Evolutionary conservation across 2,329 filamentous ascomycete species (phyloP).

Genomic region (Penicillium sp.): DNA sequence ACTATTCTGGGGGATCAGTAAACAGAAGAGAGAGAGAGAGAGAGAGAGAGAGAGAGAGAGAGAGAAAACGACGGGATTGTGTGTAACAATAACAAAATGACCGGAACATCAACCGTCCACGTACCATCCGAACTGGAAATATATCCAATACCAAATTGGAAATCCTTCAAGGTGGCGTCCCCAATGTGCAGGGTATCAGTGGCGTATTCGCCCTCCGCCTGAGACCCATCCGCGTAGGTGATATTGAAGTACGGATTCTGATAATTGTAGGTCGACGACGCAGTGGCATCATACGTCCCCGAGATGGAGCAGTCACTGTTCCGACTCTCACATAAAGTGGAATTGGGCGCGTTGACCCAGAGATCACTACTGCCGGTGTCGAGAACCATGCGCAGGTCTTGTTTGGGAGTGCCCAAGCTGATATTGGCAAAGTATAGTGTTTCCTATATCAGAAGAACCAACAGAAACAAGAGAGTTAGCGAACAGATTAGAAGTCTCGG

Average conservation of each 20-base stretch:
- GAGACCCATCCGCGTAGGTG: constrained; percentile 75
- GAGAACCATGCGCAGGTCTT: constrained; percentile 51
- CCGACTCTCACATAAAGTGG: constrained; percentile 42
- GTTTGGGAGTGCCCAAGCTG: constrained; percentile 52
- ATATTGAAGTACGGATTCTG: constrained; percentile 78
- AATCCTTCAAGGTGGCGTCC: constrained; percentile 42
- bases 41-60: neutral
- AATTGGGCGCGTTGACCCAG: constrained; percentile 52
- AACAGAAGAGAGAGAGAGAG: neutral
- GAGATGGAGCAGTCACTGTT: constrained; percentile 41
- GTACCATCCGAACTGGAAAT: constrained; percentile 44
- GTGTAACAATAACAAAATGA: too few species aligned
- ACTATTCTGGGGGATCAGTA: constrained; percentile 37
- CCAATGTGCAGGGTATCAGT: constrained; percentile 62
- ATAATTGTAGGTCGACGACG: constrained; percentile 70
- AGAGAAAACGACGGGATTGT: too few species aligned
- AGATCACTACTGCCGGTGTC: constrained; percentile 60
- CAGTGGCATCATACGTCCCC: constrained; percentile 49
- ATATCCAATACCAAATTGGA: constrained; percentile 58
- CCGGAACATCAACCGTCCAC: too few species aligned
- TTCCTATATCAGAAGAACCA: constrained; percentile 25
- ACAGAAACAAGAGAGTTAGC: too few species aligned
- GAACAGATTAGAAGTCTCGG: neutral
- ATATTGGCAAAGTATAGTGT: constrained; percentile 56
- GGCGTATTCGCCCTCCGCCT: constrained; percentile 72